Percentiles rank a stretch among this genome's conserved stretches.
phyloP scores from a whole-genome alignment of 306 rosid species.

The Trichosanthes truncata region DNA sequence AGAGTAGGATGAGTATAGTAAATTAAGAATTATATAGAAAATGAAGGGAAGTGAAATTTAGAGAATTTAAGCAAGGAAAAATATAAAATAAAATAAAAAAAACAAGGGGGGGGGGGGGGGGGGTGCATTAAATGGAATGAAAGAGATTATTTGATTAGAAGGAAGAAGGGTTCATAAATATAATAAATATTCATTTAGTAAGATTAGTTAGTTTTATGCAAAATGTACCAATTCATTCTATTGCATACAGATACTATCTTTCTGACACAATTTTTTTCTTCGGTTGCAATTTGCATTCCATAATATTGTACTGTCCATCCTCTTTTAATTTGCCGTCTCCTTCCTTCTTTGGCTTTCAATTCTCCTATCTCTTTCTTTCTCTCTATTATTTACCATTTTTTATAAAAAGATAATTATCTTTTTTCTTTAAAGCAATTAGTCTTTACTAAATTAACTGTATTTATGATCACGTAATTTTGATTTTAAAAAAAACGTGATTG shows the following conservation, averaged over 20 bases:
- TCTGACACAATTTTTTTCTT: not conserved
- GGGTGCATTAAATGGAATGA: not conserved
- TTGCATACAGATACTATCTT: not conserved
- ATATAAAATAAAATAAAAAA: too few relatives aligned
- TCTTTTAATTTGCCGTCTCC: not conserved
- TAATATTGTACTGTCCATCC: not conserved
- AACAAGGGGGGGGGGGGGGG: too few relatives aligned
- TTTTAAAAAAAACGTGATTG: too few relatives aligned
- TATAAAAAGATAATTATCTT: too few relatives aligned
- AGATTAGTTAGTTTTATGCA: not conserved
- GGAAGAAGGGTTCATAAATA: slow-evolving; percentile 1
- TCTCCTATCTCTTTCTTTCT: not conserved
- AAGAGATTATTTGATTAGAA: not conserved
- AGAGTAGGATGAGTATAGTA: not conserved
- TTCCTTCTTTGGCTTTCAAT: not conserved
- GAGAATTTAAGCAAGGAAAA: not conserved
- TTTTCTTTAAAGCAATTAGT: not conserved
- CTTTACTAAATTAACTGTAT: not conserved
- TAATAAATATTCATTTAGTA: slow-evolving; percentile 6
- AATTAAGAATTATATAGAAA: not conserved
- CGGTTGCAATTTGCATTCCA: not conserved
- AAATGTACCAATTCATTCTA: not conserved
- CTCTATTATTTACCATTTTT: too few relatives aligned
- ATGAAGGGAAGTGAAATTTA: not conserved
- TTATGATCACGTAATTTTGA: not conserved